Percentiles rank a stretch among this genome's conserved stretches.
Evolutionary conservation across 192 early-diverging fungal genomes (phyloP).

Genomic region (Coemansia sp.): DNA sequence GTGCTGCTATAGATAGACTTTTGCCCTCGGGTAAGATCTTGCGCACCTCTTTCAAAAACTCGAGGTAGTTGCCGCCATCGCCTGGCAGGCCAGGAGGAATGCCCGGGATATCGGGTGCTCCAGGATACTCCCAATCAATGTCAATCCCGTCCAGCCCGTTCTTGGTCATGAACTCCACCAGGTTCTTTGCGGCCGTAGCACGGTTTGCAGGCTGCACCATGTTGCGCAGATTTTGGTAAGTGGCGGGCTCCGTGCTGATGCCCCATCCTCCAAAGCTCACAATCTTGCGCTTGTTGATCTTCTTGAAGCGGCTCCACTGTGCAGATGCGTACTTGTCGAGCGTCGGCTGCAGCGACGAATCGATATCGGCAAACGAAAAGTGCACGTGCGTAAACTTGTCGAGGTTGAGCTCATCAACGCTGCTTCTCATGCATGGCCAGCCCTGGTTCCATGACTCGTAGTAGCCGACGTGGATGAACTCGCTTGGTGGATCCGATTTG

Average conservation of each 20-base stretch:
- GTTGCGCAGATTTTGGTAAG: conserved; percentile 2
- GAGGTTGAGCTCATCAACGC: conserved; percentile 3
- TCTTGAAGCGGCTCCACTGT: conserved; percentile 15
- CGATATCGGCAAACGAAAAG: conserved; percentile 19
- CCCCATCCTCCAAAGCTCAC: conserved; percentile 25
- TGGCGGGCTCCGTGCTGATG: conserved; percentile 10
- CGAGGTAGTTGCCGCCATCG: conserved; percentile 18
- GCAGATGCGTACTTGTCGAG: conserved; percentile 6
- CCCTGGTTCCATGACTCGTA: conserved; percentile 18
- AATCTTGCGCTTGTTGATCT: conserved; percentile 11
- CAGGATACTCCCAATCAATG: conserved; percentile 27
- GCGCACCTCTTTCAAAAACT: conserved; percentile 11
- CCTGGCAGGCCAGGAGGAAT: conserved; percentile 14
- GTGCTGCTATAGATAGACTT: conserved; percentile 17
- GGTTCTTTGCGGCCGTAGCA: background rate
- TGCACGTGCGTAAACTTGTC: conserved; percentile 18
- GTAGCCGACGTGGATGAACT: conserved; percentile 16
- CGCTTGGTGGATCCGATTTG: conserved; percentile 2
- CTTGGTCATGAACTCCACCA: background rate
- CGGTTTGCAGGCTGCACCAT: conserved; percentile 4
- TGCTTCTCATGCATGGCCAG: conserved; percentile 15
- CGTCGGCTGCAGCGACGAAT: background rate
- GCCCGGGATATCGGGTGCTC: conserved; percentile 17
- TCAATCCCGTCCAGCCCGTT: conserved; percentile 14
- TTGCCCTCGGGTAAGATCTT: conserved; percentile 9